Evolutionary conservation across 1,284 basidiomycete species (phyloP).

Genomic region (Cutaneotrichosporon cutaneum): DNA sequence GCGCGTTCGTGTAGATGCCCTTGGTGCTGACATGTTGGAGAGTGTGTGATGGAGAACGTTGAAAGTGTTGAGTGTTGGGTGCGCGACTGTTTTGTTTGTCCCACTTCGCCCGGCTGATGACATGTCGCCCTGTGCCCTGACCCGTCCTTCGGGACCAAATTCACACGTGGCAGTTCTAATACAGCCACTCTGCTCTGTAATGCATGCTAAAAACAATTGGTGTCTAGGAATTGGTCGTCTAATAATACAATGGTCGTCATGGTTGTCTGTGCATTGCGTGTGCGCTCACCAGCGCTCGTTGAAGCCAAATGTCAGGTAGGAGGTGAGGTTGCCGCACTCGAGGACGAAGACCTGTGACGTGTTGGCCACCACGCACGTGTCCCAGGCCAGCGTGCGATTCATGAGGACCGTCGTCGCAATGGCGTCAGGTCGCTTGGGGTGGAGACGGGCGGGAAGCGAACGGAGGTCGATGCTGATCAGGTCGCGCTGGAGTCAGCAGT

Average conservation of each 20-base stretch:
- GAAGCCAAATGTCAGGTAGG: background rate
- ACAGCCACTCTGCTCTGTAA: too few relatives aligned
- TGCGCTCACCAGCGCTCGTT: background rate
- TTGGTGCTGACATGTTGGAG: background rate
- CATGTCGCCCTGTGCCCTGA: background rate
- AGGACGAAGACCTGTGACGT: background rate
- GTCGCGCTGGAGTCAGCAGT: too few relatives aligned
- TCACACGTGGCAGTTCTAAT: too few relatives aligned
- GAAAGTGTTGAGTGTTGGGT: background rate
- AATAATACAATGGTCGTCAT: too few relatives aligned
- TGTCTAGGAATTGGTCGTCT: too few relatives aligned
- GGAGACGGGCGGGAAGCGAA: too few relatives aligned
- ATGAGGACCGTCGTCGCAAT: too few relatives aligned
- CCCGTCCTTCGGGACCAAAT: too few relatives aligned
- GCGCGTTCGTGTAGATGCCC: constrained; percentile 2
- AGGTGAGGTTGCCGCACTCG: background rate
- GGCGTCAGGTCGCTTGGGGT: too few relatives aligned
- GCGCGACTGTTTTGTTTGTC: constrained; percentile 11
- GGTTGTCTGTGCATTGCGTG: background rate
- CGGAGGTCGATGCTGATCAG: too few relatives aligned
- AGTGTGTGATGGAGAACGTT: background rate
- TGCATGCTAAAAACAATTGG: too few relatives aligned
- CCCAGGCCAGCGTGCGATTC: too few relatives aligned
- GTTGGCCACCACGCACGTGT: background rate
- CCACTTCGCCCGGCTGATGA: background rate